Evolutionary conservation across 176 grass and related monocot species (phyloP).

Genomic region (Poa pratensis): DNA sequence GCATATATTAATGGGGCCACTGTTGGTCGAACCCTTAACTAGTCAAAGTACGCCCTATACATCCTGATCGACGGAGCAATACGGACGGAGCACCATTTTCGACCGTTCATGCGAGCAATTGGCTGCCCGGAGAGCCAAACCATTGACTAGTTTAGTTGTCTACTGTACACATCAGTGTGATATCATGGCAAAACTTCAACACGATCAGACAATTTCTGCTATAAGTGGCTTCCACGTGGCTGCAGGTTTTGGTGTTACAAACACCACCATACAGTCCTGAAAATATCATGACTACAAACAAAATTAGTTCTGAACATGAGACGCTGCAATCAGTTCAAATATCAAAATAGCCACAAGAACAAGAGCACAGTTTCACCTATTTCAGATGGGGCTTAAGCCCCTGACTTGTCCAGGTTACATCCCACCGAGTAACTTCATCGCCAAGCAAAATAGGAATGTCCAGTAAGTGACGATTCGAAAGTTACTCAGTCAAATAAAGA

Average conservation of each 20-base stretch:
- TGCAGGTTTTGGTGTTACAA: slow-evolving; percentile 5
- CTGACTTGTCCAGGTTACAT: background rate
- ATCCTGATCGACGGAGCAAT: background rate
- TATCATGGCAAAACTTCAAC: slow-evolving; percentile 30
- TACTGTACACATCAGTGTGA: slow-evolving; percentile 25
- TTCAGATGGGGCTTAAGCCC: background rate
- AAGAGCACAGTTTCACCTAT: background rate
- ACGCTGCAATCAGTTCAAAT: background rate
- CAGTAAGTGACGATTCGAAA: background rate
- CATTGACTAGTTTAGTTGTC: background rate
- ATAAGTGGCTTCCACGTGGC: slow-evolving; percentile 22
- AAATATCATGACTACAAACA: background rate
- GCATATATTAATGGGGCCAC: background rate
- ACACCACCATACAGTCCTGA: slow-evolving; percentile 33
- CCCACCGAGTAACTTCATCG: slow-evolving; percentile 6
- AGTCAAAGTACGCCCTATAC: background rate
- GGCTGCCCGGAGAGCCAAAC: background rate
- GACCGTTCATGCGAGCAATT: background rate
- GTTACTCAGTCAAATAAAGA: background rate
- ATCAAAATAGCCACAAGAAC: slow-evolving; percentile 10
- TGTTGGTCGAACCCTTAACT: background rate
- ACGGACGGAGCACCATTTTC: background rate
- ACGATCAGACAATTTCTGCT: background rate
- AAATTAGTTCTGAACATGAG: slow-evolving; percentile 4
- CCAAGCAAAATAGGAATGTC: slow-evolving; percentile 9